Evolutionary conservation across 78 protist species (phyloP).

Genomic region (Dictyostelium capitatum): DNA sequence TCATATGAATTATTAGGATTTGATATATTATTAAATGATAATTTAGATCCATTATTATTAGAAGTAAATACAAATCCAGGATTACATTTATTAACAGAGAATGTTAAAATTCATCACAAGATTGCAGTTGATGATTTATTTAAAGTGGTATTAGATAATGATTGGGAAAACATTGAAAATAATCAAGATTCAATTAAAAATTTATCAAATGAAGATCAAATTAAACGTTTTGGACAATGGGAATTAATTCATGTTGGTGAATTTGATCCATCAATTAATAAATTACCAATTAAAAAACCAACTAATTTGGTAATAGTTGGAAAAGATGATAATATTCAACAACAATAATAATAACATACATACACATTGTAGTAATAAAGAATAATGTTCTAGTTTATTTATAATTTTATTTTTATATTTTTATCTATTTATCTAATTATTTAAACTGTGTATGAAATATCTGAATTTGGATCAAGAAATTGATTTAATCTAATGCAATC

Average conservation of each 20-base stretch:
- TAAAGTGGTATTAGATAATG: slow-evolving; percentile 50
- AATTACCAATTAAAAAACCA: background rate
- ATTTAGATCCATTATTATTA: slow-evolving; percentile 25
- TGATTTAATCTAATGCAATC: too few relatives aligned
- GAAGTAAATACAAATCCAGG: slow-evolving; percentile 79
- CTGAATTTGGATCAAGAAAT: too few relatives aligned
- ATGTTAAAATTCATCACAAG: slow-evolving; percentile 52
- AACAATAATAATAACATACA: too few relatives aligned
- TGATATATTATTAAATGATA: slow-evolving; percentile 66
- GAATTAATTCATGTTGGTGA: slow-evolving; percentile 29
- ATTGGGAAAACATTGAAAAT: background rate
- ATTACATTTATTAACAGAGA: slow-evolving; percentile 51
- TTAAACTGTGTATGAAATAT: too few relatives aligned
- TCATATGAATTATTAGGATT: slow-evolving; percentile 83
- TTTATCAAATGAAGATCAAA: background rate
- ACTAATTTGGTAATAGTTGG: background rate
- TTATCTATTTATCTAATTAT: too few relatives aligned
- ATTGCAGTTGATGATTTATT: slow-evolving; percentile 39
- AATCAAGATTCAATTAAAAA: background rate
- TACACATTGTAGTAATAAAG: too few relatives aligned
- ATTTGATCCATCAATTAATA: background rate
- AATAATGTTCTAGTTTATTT: too few relatives aligned
- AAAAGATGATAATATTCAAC: background rate
- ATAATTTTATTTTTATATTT: too few relatives aligned
- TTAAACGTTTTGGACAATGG: slow-evolving; percentile 44